Percentiles rank a stretch among this genome's conserved stretches.
These are phyloP conservation scores for Coemansia sp. DNA, from an alignment of 192 early-diverging fungal species.

Conservation along the genomic window DNA sequence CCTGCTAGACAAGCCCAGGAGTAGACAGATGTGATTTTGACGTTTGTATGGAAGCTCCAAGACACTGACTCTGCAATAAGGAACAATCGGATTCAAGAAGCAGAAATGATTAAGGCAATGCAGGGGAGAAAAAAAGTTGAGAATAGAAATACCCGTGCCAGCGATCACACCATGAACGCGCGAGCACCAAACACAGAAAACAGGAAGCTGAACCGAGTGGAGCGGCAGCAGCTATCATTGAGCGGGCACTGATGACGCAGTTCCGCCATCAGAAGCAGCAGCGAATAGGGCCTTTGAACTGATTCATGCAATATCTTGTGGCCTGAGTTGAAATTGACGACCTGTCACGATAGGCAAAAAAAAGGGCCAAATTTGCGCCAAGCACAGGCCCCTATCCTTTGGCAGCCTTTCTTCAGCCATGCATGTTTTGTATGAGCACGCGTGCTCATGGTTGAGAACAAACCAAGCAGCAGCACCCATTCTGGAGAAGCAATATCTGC, in stretches of 20 bases:
- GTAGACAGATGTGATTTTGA: neutral
- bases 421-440: neutral
- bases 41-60: neutral
- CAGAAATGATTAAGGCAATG: neutral
- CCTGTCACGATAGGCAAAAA: neutral
- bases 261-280: neutral
- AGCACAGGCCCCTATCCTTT: constrained; percentile 5
- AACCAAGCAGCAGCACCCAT: neutral
- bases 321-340: neutral
- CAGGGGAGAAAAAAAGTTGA: neutral
- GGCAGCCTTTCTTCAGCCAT: neutral
- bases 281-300: neutral
- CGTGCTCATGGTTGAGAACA: neutral
- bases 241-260: neutral
- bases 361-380: neutral
- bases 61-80: neutral
- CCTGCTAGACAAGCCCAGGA: neutral
- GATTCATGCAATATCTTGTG: neutral
- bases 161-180: neutral
- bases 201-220: neutral
- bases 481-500: neutral
- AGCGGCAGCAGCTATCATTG: neutral
- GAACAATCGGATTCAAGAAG: neutral
- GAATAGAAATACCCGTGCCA: neutral
- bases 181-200: neutral